A percentile compares a stretch with the other conserved stretches of the same genome.
phyloP scores from a whole-genome alignment of 2,329 filamentous ascomycete genomes.

The Chaetomiaceae sp. region DNA sequence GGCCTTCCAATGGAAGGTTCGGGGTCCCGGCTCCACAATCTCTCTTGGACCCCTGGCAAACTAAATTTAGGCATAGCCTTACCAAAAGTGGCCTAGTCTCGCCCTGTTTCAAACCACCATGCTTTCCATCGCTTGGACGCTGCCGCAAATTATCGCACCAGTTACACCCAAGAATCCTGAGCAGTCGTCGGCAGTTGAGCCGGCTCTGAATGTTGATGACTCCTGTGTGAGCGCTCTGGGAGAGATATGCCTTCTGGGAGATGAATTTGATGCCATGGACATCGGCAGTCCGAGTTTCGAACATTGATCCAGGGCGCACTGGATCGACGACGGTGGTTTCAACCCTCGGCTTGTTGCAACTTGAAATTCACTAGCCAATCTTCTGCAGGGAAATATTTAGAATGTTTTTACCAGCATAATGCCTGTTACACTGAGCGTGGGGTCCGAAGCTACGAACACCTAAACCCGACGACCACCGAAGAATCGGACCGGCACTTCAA shows the following conservation, averaged over 20 bases:
- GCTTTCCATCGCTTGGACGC: not conserved
- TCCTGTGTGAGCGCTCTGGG: not conserved
- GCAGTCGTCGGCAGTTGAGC: not conserved
- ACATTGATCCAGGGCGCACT: too few species aligned
- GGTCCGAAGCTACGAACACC: too few species aligned
- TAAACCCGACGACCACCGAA: too few species aligned
- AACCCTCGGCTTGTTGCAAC: too few species aligned
- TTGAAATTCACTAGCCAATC: not conserved
- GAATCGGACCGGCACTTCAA: not conserved
- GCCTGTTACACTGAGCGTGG: not conserved
- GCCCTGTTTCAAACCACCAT: conserved; percentile 1
- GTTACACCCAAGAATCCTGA: not conserved
- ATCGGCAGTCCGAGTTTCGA: too few species aligned
- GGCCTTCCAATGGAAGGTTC: not conserved
- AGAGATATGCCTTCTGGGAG: not conserved
- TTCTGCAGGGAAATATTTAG: not conserved
- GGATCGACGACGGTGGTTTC: too few species aligned
- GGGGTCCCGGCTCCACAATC: not conserved
- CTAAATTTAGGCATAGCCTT: conserved; percentile 14
- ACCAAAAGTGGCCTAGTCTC: conserved; percentile 4
- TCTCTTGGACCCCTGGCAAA: not conserved
- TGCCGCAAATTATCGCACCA: not conserved
- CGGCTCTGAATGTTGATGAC: not conserved
- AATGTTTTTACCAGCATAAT: not conserved
- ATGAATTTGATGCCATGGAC: too few species aligned